Evolutionary conservation across 2,329 filamentous ascomycete species (phyloP).

Genomic region (Clonostachys rhizophaga): DNA sequence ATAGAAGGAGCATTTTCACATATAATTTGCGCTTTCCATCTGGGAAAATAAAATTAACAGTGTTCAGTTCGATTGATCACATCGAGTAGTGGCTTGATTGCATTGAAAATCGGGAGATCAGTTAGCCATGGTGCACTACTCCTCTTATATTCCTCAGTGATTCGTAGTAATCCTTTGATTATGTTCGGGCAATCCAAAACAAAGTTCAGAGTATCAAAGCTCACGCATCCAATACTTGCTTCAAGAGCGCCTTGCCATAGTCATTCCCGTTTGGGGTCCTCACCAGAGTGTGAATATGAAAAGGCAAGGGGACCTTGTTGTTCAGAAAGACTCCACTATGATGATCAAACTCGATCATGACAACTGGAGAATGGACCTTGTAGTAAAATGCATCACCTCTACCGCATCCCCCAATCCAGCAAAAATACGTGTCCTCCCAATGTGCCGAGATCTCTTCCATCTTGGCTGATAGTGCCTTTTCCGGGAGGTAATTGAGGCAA

Average conservation of each 20-base stretch:
- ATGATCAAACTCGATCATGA: constrained; percentile 71
- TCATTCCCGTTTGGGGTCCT: constrained; percentile 70
- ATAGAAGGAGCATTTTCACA: too few relatives aligned
- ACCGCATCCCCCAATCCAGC: constrained; percentile 68
- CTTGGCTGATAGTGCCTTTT: constrained; percentile 44
- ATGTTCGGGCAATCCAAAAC: too few relatives aligned
- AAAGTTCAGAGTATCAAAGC: too few relatives aligned
- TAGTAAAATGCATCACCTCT: constrained; percentile 70
- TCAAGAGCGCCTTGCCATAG: constrained; percentile 49
- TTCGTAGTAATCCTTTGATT: too few relatives aligned
- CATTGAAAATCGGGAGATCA: too few relatives aligned
- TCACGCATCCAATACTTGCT: too few relatives aligned
- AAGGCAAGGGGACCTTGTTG: constrained; percentile 67
- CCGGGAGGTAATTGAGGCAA: constrained; percentile 36
- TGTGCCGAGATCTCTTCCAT: constrained; percentile 46
- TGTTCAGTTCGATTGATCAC: too few relatives aligned
- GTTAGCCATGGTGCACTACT: too few relatives aligned
- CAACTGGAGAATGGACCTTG: constrained; percentile 67
- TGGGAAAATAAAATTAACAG: too few relatives aligned
- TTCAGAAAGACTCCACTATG: constrained; percentile 72
- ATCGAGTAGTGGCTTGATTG: too few relatives aligned
- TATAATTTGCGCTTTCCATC: too few relatives aligned
- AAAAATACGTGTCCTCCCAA: constrained; percentile 67
- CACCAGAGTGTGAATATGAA: constrained; percentile 71
- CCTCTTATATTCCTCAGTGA: too few relatives aligned